A percentile compares a stretch with the other conserved stretches of the same genome.
Conservation (phyloP, 768 basidiomycete genomes). For the Lentinus tigrinus region DNA sequence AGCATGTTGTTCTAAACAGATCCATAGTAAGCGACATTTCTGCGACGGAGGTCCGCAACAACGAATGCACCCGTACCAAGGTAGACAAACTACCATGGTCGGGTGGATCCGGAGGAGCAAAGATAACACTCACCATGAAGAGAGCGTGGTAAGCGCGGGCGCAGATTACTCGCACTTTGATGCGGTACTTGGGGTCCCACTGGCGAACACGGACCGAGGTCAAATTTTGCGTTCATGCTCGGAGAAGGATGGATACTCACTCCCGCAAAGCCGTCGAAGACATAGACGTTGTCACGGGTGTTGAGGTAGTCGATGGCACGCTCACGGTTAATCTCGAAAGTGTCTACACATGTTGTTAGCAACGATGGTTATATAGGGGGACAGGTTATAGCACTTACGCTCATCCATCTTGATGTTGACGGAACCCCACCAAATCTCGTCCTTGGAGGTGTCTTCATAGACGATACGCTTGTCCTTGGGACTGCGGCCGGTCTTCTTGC, state of each 20-base stretch:
- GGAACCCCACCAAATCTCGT: conserved; percentile 99
- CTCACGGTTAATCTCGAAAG: conserved; percentile 98
- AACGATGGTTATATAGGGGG: too few species aligned
- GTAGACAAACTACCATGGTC: not conserved
- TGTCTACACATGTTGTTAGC: conserved; percentile 58
- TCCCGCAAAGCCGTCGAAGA: conserved; percentile 94
- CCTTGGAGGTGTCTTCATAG: conserved; percentile 93
- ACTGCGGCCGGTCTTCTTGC: conserved; percentile 96
- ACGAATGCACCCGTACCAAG: conserved; percentile 5
- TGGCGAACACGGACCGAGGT: conserved; percentile 25
- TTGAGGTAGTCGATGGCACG: conserved; percentile 99
- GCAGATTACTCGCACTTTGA: conserved; percentile 99
- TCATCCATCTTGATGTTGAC: conserved; percentile 99
- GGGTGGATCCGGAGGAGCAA: conserved; percentile 10
- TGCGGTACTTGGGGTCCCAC: conserved; percentile 99
- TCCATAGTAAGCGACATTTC: conserved; percentile 10
- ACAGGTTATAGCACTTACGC: conserved; percentile 62
- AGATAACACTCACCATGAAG: conserved; percentile 77
- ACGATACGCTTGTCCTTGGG: conserved; percentile 99
- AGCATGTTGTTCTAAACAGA: conserved; percentile 90
- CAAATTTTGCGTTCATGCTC: not conserved
- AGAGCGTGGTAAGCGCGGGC: conserved; percentile 97
- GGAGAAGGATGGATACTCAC: conserved; percentile 39
- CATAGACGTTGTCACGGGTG: conserved; percentile 97
- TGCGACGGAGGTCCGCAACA: conserved; percentile 7